Evolutionary conservation across 2,329 filamentous ascomycete genomes (phyloP), one percentile per base, ranked within the genome.

Genomic region (Beauveria medogensis): DNA sequence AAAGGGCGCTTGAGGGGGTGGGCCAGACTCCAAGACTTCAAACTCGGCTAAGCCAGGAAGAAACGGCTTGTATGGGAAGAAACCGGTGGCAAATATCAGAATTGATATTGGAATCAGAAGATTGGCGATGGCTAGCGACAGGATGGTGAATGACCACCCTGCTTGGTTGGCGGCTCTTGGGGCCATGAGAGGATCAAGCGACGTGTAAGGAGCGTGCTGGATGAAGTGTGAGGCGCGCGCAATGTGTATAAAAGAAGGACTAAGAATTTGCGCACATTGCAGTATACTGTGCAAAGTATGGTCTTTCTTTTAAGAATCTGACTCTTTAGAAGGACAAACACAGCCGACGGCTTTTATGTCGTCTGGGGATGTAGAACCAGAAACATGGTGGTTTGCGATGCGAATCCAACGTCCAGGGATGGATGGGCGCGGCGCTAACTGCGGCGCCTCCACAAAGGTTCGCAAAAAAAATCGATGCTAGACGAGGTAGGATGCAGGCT

Each of bases 31-130:
- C 30, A 82, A 71, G 55, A 81, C 69, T 64, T 84, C 81, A 73
- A 87, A 89, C 64, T 82, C 78, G 10, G 94, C 92, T 52, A 96
- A 78, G 4, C 94, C 94, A 12, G 92, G 86, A 53, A 99, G 81
- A 66, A 96, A 89, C 3, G 94, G 92, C 71, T 99, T 99, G 76
- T 97, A 97, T 8, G 94, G 94, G 70, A 99, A 99, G 81, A 99
- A 99, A 16, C 94, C 93, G 37, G 86, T 84, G 28, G 90, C 92
- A 73, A 97, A 97, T 65, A 88, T 75, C 59, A 89, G 67, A 65
- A 92, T 84, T 52, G 91, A 87, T 60, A 89, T 70, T 3, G 90
- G 89, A 50, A 96, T 85, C 63, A 96, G 75, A 37, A 92, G 61
- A 73, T 97, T 96, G 69, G 91, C 88, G 65, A 84, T 74, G 56